Percentiles rank a stretch among this genome's conserved stretches.
Conservation (phyloP, 78 protist genomes). For the Polysphondylium violaceum region DNA sequence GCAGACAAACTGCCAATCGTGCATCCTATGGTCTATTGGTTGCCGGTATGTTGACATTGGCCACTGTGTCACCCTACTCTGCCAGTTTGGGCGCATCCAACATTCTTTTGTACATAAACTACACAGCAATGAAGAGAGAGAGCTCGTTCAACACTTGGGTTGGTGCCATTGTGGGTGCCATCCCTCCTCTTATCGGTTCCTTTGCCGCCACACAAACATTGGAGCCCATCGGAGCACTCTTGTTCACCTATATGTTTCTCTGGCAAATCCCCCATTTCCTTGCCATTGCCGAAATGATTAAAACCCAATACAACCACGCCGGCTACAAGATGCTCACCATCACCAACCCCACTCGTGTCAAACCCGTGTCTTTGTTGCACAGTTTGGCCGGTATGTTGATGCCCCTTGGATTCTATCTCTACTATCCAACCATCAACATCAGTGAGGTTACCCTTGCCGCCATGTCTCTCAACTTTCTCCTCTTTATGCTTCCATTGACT, state of each 20-base stretch:
- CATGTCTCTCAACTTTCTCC: constrained; percentile 3
- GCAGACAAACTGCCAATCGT: constrained; percentile 11
- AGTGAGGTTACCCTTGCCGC: background rate
- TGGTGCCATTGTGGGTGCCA: constrained; percentile 96
- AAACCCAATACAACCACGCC: constrained; percentile 58
- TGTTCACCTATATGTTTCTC: constrained; percentile 74
- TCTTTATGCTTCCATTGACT: background rate
- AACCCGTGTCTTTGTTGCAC: constrained; percentile 34
- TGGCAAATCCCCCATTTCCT: constrained; percentile 98
- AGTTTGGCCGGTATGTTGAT: constrained; percentile 27
- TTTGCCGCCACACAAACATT: constrained; percentile 52
- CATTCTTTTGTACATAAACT: constrained; percentile 89
- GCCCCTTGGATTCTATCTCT: constrained; percentile 4
- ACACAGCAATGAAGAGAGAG: constrained; percentile 93
- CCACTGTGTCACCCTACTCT: constrained; percentile 57
- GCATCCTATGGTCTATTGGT: background rate
- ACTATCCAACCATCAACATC: constrained; percentile 8
- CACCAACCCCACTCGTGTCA: constrained; percentile 62
- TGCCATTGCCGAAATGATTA: constrained; percentile 88
- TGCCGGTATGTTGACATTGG: constrained; percentile 7
- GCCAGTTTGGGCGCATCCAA: constrained; percentile 89
- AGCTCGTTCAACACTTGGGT: constrained; percentile 92
- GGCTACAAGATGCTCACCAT: constrained; percentile 88
- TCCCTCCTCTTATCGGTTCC: constrained; percentile 97
- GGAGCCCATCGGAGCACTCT: constrained; percentile 41